Conservation (phyloP, 1,139 yeast species). For the Wickerhamomyces sp. region DNA sequence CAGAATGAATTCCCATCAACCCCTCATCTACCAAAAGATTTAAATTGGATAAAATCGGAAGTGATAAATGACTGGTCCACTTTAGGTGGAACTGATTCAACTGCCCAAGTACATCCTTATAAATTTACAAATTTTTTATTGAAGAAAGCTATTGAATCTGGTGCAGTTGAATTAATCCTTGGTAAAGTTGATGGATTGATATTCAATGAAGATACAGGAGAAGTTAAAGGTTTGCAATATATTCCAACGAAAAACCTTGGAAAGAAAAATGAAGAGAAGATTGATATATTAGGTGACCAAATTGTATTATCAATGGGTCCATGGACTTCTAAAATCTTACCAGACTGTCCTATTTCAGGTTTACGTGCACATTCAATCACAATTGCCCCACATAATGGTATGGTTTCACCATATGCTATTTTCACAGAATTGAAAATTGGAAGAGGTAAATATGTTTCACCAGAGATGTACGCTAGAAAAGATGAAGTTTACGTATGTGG, state of each 20-base stretch:
- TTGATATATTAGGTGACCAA: slow-evolving; percentile 60
- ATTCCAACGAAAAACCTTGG: slow-evolving; percentile 52
- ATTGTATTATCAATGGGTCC: slow-evolving; percentile 90
- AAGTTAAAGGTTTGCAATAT: slow-evolving; percentile 62
- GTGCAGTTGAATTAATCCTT: slow-evolving; percentile 75
- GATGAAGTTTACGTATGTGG: slow-evolving; percentile 98
- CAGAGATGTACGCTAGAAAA: slow-evolving; percentile 91
- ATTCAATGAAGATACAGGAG: slow-evolving; percentile 56
- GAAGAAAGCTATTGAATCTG: slow-evolving; percentile 75
- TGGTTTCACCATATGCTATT: slow-evolving; percentile 87
- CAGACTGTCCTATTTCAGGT: slow-evolving; percentile 91
- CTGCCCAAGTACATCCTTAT: slow-evolving; percentile 97
- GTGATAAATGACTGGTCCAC: slow-evolving; percentile 71
- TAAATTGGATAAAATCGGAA: slow-evolving; percentile 75
- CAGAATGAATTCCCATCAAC: slow-evolving; percentile 28
- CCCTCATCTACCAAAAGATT: slow-evolving; percentile 56
- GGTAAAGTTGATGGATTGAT: slow-evolving; percentile 76
- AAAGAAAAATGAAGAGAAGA: slow-evolving; percentile 26
- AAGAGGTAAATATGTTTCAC: slow-evolving; percentile 65
- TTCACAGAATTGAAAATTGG: slow-evolving; percentile 83
- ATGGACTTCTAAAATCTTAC: slow-evolving; percentile 88
- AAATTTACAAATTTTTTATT: slow-evolving; percentile 80
- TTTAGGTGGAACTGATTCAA: slow-evolving; percentile 80
- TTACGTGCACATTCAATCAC: slow-evolving; percentile 94
- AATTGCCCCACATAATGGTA: slow-evolving; percentile 68